Base-by-base conservation (phyloP, 2,329 filamentous ascomycete species). In the Elsinoe necatrix region DNA sequence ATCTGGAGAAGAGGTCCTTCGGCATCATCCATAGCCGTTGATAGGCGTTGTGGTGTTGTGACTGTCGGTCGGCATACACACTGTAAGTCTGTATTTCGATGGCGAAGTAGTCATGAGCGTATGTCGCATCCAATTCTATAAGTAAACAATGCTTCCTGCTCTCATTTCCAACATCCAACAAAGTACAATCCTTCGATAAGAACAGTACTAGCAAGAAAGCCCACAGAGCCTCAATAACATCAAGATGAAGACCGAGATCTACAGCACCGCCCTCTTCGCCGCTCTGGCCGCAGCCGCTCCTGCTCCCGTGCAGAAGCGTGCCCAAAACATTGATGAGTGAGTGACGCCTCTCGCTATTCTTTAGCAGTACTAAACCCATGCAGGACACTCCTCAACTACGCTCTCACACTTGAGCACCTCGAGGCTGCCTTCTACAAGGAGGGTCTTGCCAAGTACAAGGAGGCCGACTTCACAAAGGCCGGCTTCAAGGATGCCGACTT, bases 371-470 rank as follows among this genome's bases (percentile, higher is more conserved):
- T 21, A 34, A 25, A 2, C 16, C 4, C 29, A 43, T 2, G 9
- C 37, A 58, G 58, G 18, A 27, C 42, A 48, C 61, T 75, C 57
- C 69, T 75, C 61, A 71, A 73, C 65, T 75, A 74, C 58, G 72
- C 73, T 4, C 63, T 74, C 25, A 74, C 72, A 4, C 71, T 74
- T 1, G 73, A 75, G 65, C 71, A 74, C 62, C 66, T 74, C 27
- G 84, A 87, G 69, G 72, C 80, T 59, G 75, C 73, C 56, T 86
- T 86, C 71, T 87, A 87, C 70, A 70, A 73, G 35, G 66, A 83
- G 50, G 83, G 78, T 35, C 72, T 86, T 3, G 67, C 72, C 58
- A 82, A 81, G 63, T 86, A 79, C 72, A 76, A 74, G 27, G 67
- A 75, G 59, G 61, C 65, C 1, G 73, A 82, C 61, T 84, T 84